Base-by-base conservation (phyloP, 2,329 filamentous ascomycete genomes). In the Knufia petricola region DNA sequence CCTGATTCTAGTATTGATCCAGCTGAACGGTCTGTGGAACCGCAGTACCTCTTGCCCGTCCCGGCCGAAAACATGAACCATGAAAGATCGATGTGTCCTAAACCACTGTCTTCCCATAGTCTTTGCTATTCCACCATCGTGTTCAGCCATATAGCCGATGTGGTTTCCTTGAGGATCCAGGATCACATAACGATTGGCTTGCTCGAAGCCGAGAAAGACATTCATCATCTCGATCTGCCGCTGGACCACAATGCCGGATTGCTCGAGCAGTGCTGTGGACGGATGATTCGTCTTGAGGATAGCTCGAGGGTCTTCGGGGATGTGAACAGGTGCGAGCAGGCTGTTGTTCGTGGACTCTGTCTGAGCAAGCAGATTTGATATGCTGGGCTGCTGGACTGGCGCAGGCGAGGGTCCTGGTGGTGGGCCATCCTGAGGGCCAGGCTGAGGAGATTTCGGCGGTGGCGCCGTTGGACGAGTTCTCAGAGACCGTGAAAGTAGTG, bases 201-300 rank as follows among this genome's bases (percentile, higher is more conserved):
- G 79, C 62, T 83, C 79, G 55, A 82, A 82, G 1, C 79, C 79
- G 61, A 81, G 65, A 58, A 83, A 69, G 8, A 82, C 68, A 61
- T 82, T 82, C 75, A 81, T 79, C 66, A 82, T 72, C 59, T 82
- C 79, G 23, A 83, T 59, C 57, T 82, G 78, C 26, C 79, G 68
- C 55, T 81, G 78, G 8, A 83, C 71, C 4, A 83, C 73, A 38
- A 83, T 66, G 7, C 76, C 73, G 1, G 78, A 81, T 58, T 82
- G 81, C 37, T 74, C 70, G 17, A 83, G 66, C 17, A 83, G 68
- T 6, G 69, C 66, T 47, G 72, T 70, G 1, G 78, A 77, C 0
- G 79, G 79, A 55, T 83, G 79, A 1, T 65, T 69, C 37, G 71
- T 66, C 56, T 74, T 78, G 21, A 83, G 72, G 1, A 82, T 70